Evolutionary conservation across 805 yeast species (phyloP), one percentile per base, ranked within the genome.

Genomic region (Schwanniomyces vanrijiae): DNA sequence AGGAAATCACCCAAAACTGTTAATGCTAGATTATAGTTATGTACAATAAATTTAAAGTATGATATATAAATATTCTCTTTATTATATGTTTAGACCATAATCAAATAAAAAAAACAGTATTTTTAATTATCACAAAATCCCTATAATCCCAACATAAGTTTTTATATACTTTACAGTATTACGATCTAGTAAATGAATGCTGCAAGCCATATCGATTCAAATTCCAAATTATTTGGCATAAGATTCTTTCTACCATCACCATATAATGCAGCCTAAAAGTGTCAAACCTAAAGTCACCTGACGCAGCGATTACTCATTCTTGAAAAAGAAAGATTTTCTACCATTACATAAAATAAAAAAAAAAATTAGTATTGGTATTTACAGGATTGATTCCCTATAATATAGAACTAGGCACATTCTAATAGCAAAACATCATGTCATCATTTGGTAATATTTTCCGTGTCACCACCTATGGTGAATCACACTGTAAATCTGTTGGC

Each of bases 391-490:
- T 31, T 16, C 8, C 35, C 19, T 31, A 26, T 14, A 16, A 11
- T 21, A 40, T 18, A 37, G 18, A 37, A n/a, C 25, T n/a, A 37
- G 24, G 14, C 20, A 31, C 24, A 34, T 20, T 20, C 39, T 19
- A 20, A 18, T 21, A 13, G 19, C 31, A 14, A 40, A n/a, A 18
- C 40, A 51, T 6, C 43, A 73, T 73, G 78, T 73, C 78, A 40
- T 48, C 71, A 18, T 73, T 71, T 53, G 78, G 78, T 40, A 64
- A 60, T 20, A 51, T 70, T 45, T 73, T 73, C 58, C 65, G 67
- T 47, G 98, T 92, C 55, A 92, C 98, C 53, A 92, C 99, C 25
- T 92, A 90, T 76, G 99, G 99, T 55, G 99, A 94, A 67, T 90
- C 97, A 7, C 99, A 94, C 74, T 94, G 99, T 75, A 87, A 83